phyloP scores from a whole-genome alignment of 208 protist genomes.

The Naegleria fowleri region DNA sequence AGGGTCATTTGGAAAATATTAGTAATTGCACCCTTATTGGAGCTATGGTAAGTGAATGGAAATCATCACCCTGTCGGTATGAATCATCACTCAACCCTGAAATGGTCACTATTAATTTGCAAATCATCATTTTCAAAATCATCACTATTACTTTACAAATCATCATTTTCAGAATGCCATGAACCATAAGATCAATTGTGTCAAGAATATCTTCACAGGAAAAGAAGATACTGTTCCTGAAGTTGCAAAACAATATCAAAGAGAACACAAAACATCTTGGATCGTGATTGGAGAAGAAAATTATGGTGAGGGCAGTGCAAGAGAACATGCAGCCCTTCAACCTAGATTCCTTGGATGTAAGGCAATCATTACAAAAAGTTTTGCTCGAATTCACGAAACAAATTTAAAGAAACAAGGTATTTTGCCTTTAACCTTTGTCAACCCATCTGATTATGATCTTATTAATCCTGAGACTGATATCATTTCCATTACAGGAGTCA shows the following conservation, averaged over 20 bases:
- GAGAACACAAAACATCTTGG: constrained; percentile 53
- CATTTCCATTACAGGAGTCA: constrained; percentile 35
- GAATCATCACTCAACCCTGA: too few relatives aligned
- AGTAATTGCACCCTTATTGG: constrained; percentile 76
- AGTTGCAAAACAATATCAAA: constrained; percentile 52
- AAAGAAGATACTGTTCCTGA: constrained; percentile 46
- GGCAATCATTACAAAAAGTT: constrained; percentile 60
- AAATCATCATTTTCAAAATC: too few relatives aligned
- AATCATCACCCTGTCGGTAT: too few relatives aligned
- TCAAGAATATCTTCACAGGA: constrained; percentile 58
- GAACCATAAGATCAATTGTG: constrained; percentile 58
- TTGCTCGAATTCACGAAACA: constrained; percentile 77
- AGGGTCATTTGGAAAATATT: constrained; percentile 77
- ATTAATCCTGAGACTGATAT: constrained; percentile 47
- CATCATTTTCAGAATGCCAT: constrained; percentile 39
- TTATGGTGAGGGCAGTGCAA: constrained; percentile 67
- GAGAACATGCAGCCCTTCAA: constrained; percentile 73
- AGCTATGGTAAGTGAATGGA: constrained; percentile 47
- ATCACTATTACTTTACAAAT: too few relatives aligned
- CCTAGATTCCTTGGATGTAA: constrained; percentile 56
- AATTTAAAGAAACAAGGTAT: constrained; percentile 79
- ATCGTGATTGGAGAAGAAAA: constrained; percentile 74
- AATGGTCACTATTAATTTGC: too few relatives aligned
- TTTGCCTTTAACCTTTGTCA: constrained; percentile 64
- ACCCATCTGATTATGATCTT: constrained; percentile 64